A percentile compares a stretch with the other conserved stretches of the same genome.
phyloP scores from a whole-genome alignment of 495 filamentous ascomycete genomes.

The Astrocystis sublimbata region DNA sequence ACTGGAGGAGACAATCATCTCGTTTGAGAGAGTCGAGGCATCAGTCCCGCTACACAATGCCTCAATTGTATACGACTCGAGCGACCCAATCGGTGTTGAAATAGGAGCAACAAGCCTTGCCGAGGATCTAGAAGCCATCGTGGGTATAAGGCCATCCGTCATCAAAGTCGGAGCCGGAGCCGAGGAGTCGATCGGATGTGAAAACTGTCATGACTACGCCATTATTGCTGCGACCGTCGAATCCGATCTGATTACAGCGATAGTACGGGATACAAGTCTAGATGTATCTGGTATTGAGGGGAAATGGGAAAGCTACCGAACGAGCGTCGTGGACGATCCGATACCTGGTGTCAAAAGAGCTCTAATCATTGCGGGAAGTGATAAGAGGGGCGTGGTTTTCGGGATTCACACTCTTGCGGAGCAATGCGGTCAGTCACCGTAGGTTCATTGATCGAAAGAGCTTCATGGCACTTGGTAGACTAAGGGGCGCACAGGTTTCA shows the following conservation, averaged over 20 bases:
- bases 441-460: conserved; percentile 38
- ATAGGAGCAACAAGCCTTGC: conserved; percentile 59
- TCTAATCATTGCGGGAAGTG: conserved; percentile 62
- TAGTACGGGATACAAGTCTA: conserved; percentile 31
- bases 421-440: conserved; percentile 34
- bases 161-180: neutral
- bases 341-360: conserved; percentile 48
- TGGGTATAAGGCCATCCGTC: conserved; percentile 30
- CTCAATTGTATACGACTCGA: conserved; percentile 39
- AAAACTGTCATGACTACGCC: neutral
- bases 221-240: conserved; percentile 8
- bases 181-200: neutral
- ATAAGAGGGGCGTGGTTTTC: conserved; percentile 62
- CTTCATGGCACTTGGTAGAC: conserved; percentile 18
- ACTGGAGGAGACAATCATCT: conserved; percentile 30
- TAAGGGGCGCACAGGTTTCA: conserved; percentile 47
- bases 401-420: conserved; percentile 65
- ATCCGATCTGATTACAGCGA: neutral
- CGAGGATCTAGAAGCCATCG: conserved; percentile 59
- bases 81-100: conserved; percentile 60
- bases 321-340: conserved; percentile 51
- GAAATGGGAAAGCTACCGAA: conserved; percentile 63
- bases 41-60: conserved; percentile 31
- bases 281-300: conserved; percentile 49
- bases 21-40: conserved; percentile 23